Percentiles rank a stretch among this genome's conserved stretches.
Evolutionary conservation across 306 rosid species (phyloP).

Genomic region (Castanea mollissima): DNA sequence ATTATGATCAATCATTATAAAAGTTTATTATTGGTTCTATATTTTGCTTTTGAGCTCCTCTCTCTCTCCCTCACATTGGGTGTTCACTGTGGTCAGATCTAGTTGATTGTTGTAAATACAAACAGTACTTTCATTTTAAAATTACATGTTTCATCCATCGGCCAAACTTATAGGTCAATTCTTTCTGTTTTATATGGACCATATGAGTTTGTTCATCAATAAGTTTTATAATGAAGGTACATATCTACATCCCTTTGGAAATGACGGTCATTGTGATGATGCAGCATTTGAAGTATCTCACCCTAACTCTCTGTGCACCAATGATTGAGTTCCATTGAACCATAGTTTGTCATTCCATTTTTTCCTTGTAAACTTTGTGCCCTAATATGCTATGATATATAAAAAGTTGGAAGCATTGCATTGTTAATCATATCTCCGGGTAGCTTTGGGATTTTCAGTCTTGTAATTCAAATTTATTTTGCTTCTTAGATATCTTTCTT

Average conservation of each 20-base stretch:
- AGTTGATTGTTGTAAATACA: not conserved
- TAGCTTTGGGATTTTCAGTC: not conserved
- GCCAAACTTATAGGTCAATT: not conserved
- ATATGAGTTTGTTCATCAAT: not conserved
- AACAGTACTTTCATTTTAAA: not conserved
- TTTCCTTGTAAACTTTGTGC: not conserved
- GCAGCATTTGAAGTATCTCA: not conserved
- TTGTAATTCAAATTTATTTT: not conserved
- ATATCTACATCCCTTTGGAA: not conserved
- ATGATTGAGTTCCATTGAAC: not conserved
- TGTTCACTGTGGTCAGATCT: not conserved
- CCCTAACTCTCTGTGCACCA: not conserved
- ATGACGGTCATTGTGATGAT: not conserved
- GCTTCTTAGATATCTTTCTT: not conserved
- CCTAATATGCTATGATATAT: not conserved
- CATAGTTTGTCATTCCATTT: not conserved
- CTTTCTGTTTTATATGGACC: not conserved
- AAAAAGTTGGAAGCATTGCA: not conserved
- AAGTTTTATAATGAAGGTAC: not conserved
- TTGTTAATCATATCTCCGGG: not conserved
- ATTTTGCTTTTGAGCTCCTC: slow-evolving; percentile 2
- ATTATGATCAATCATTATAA: not conserved
- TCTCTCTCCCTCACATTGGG: not conserved
- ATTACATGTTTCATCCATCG: no score
- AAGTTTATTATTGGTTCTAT: not conserved